Base-by-base conservation (phyloP, 768 basidiomycete genomes). In the Tubosaeta brunneosetosa region DNA sequence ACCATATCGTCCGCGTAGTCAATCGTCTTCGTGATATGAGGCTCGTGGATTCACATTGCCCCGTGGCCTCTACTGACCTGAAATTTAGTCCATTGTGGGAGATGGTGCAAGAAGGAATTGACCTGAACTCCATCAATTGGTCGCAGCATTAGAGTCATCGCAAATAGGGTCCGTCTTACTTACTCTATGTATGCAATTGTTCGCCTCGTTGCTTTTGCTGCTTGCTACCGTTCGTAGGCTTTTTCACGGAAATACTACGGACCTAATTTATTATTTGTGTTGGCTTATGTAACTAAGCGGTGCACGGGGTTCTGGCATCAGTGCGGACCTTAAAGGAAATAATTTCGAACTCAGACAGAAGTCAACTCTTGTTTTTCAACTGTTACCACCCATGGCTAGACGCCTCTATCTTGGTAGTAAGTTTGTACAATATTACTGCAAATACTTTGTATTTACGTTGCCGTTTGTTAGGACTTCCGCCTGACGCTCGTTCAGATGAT, bases 61-160 rank as follows among this genome's bases (percentile, higher is more conserved):
- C 52, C 11, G 36, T 51, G n/a, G 44, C 31, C 56, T 49, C 47
- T 55, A 29, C 46, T 57, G 27, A 61, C 45, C 47, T 25, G 29
- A 25, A 45, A 44, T 36, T 22, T 26, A 91, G 92, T 65, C 97
- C 97, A 32, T 72, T 99, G 49, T 99, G 95, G 95, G 97, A 99
- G 74, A 97, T 99, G 94, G 94, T 98, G 14, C 93, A 97, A 72
- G 97, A 98, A 67, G 95, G 95, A 40, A 94, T 98, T 54, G 97
- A 99, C 69, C 82, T 98, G 61, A 93, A 85, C 66, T 79, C 88
- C 16, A 99, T 98, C 67, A 82, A 97, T 72, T 97, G 94, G 94
- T 88, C 90, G 43, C 90, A 77, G 51, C 77, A 79, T 58, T 80
- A 69, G 73, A 48, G 19, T 38, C 12, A 26, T 22, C 26, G 26